Conservation (phyloP, 1,284 basidiomycete species). For the Leccinum subfulvum region DNA sequence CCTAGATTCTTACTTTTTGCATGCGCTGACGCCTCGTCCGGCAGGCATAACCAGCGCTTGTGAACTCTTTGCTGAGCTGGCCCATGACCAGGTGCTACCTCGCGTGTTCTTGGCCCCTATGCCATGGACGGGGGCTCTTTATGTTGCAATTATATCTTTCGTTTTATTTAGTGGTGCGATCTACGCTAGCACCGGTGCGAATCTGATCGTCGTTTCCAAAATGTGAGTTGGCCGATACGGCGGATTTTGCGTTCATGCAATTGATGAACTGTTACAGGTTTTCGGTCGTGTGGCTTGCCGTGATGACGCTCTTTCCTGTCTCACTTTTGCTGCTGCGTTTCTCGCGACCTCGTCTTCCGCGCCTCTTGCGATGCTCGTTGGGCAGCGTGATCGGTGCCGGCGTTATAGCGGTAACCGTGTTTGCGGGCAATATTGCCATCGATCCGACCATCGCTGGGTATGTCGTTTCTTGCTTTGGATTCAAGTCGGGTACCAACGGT, state of each 20-base stretch:
- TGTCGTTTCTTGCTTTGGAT: slow-evolving; percentile 15
- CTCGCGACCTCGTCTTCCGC: slow-evolving; percentile 57
- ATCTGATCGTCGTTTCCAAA: slow-evolving; percentile 52
- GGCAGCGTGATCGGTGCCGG: slow-evolving; percentile 42
- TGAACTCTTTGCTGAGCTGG: slow-evolving; percentile 57
- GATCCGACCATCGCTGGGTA: slow-evolving; percentile 56
- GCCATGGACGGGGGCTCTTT: slow-evolving; percentile 52
- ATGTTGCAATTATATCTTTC: slow-evolving; percentile 53
- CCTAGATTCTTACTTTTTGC: neutral
- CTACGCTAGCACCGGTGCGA: slow-evolving; percentile 59
- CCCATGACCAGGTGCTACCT: slow-evolving; percentile 61
- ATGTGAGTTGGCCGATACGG: slow-evolving; percentile 39
- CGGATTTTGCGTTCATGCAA: neutral
- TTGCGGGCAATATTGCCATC: slow-evolving; percentile 60
- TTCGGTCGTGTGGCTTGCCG: slow-evolving; percentile 60
- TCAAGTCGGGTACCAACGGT: neutral
- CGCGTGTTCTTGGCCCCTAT: slow-evolving; percentile 47
- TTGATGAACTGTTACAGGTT: slow-evolving; percentile 39
- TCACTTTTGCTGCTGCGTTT: slow-evolving; percentile 61
- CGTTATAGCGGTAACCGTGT: slow-evolving; percentile 44
- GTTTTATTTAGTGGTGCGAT: slow-evolving; percentile 49
- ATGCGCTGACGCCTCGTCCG: slow-evolving; percentile 3
- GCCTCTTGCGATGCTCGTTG: slow-evolving; percentile 41
- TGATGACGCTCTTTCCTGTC: slow-evolving; percentile 64
- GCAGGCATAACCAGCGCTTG: slow-evolving; percentile 58